Evolutionary conservation across 768 basidiomycete species (phyloP).

Genomic region (Holtermannia corniformis): DNA sequence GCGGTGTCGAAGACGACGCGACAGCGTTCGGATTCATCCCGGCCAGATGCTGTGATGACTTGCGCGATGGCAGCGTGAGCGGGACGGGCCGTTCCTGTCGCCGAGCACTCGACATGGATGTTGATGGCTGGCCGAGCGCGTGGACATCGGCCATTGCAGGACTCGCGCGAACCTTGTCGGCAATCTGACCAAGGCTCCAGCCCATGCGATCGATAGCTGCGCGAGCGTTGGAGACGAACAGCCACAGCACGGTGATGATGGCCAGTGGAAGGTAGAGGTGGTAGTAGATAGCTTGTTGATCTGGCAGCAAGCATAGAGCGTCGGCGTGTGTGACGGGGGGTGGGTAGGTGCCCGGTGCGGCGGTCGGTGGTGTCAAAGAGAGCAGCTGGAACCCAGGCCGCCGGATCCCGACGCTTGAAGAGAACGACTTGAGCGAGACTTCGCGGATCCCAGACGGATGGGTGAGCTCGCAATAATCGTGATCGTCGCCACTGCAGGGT

Average conservation of each 20-base stretch:
- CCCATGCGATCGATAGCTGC: conserved; percentile 19
- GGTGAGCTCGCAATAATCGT: conserved; percentile 82
- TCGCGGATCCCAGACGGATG: conserved; percentile 53
- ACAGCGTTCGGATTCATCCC: conserved; percentile 6
- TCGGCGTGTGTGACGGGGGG: conserved; percentile 49
- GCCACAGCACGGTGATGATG: conserved; percentile 49
- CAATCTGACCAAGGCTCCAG: background rate
- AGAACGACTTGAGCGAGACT: conserved; percentile 79
- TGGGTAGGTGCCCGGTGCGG: conserved; percentile 28
- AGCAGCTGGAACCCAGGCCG: conserved; percentile 84
- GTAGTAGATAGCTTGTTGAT: conserved; percentile 71
- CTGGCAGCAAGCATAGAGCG: conserved; percentile 66
- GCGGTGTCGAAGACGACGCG: conserved; percentile 2
- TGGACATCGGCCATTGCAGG: conserved; percentile 2
- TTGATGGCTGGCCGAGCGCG: background rate
- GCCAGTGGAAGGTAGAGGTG: conserved; percentile 58
- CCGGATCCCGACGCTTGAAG: conserved; percentile 77
- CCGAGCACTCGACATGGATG: background rate
- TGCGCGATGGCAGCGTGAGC: conserved; percentile 21
- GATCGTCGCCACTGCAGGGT: conserved; percentile 69
- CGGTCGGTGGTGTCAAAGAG: conserved; percentile 52
- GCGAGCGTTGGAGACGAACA: conserved; percentile 35
- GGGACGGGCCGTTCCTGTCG: conserved; percentile 23
- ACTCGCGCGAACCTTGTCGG: conserved; percentile 8
- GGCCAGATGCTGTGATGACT: conserved; percentile 18